Conservation (phyloP, 2,329 filamentous ascomycete species). For the Neopestalotiopsis rosae region DNA sequence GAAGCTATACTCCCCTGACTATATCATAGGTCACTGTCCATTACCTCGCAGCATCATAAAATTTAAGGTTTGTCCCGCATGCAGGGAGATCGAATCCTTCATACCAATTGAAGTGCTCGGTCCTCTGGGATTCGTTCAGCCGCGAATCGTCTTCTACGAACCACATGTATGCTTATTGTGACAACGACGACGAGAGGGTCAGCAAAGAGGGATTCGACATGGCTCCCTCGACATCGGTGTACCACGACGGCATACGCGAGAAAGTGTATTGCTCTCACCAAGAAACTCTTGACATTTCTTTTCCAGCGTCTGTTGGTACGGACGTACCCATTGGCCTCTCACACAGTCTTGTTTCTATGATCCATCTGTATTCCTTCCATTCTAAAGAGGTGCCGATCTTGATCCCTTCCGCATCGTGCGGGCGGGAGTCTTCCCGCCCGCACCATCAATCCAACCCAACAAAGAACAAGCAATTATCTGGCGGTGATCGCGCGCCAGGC, state of each 20-base stretch:
- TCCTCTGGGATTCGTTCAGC: background rate
- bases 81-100: slow-evolving; percentile 1
- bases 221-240: background rate
- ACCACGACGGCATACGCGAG: background rate
- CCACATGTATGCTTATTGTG: background rate
- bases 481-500: background rate
- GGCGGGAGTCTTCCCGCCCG: background rate
- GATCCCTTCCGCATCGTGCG: background rate
- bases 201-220: background rate
- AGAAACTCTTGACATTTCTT: background rate
- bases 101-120: background rate
- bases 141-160: background rate
- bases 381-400: background rate
- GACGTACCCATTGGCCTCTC: background rate
- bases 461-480: background rate
- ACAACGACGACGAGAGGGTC: background rate
- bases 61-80: slow-evolving; percentile 11
- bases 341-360: background rate
- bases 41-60: slow-evolving; percentile 5
- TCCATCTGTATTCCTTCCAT: background rate
- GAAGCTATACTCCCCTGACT: background rate
- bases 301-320: background rate
- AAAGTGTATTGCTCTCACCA: background rate
- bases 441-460: background rate
- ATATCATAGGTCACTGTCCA: background rate